These are phyloP conservation scores for Exsudoporus floridanus DNA, from an alignment of 1,284 basidiomycete genomes.

Conservation along the genomic window DNA sequence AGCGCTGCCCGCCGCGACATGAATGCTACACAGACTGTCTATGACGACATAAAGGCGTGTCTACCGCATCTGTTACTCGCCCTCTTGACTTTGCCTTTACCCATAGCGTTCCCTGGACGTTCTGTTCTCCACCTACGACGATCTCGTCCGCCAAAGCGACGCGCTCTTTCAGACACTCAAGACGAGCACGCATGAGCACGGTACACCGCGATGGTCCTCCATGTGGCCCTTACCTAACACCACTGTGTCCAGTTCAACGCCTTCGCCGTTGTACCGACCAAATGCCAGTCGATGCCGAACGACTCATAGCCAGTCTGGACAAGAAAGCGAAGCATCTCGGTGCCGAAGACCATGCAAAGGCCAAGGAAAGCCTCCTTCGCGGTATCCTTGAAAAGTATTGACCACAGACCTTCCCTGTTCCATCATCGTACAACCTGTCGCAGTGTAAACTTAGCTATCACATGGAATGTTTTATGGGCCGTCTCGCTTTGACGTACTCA, in stretches of 20 bases:
- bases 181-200: slow-evolving; percentile 18
- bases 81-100: slow-evolving; percentile 11
- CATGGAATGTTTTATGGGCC: neutral
- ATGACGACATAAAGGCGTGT: slow-evolving; percentile 30
- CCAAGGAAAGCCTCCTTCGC: slow-evolving; percentile 36
- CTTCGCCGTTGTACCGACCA: slow-evolving; percentile 20
- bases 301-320: slow-evolving; percentile 27
- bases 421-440: neutral
- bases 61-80: neutral
- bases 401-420: neutral
- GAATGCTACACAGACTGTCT: slow-evolving; percentile 5
- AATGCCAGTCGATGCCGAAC: slow-evolving; percentile 25
- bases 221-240: slow-evolving; percentile 8
- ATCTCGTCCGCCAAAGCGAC: slow-evolving; percentile 23
- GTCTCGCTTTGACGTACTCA: neutral
- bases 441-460: slow-evolving; percentile 14
- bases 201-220: slow-evolving; percentile 14
- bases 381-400: slow-evolving; percentile 37
- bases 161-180: slow-evolving; percentile 27
- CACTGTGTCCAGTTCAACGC: slow-evolving; percentile 17
- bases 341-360: slow-evolving; percentile 34
- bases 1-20: slow-evolving; percentile 20
- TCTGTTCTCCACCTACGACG: slow-evolving; percentile 20
- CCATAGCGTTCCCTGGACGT: slow-evolving; percentile 21
- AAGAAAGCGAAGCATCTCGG: slow-evolving; percentile 32